Evolutionary conservation across 441 rosid genomes (phyloP).

Genomic region (Jatropha multifida): DNA sequence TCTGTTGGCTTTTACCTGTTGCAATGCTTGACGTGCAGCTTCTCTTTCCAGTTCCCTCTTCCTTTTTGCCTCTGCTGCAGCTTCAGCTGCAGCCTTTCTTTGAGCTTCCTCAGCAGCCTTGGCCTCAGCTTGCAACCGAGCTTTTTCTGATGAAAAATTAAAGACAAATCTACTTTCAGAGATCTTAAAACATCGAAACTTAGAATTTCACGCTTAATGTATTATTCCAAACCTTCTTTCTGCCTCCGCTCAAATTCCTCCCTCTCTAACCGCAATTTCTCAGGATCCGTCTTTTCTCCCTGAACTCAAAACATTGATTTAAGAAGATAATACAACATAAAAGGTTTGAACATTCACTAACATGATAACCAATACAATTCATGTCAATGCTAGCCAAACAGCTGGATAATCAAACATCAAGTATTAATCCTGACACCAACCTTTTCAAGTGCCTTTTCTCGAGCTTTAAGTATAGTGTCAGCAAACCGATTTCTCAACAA

Average conservation of each 20-base stretch:
- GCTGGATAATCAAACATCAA: not conserved
- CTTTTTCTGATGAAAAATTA: conserved; percentile 53
- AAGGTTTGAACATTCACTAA: not conserved
- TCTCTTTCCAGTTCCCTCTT: conserved; percentile 84
- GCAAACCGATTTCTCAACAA: conserved; percentile 80
- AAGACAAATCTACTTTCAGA: not conserved
- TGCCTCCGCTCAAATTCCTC: conserved; percentile 79
- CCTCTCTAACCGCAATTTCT: conserved; percentile 64
- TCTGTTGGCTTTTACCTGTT: conserved; percentile 39
- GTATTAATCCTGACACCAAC: conserved; percentile 30
- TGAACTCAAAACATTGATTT: conserved; percentile 28
- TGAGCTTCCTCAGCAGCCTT: conserved; percentile 82
- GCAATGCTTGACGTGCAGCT: conserved; percentile 86
- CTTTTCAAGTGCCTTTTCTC: conserved; percentile 83
- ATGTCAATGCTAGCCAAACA: not conserved
- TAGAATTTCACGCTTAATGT: not conserved
- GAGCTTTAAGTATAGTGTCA: conserved; percentile 89
- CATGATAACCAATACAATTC: not conserved
- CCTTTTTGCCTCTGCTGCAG: conserved; percentile 75
- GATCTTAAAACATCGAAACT: not conserved
- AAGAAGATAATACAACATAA: not conserved
- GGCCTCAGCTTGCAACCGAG: conserved; percentile 79
- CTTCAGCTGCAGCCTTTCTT: conserved; percentile 75
- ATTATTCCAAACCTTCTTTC: conserved; percentile 60
- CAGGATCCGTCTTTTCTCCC: conserved; percentile 81